phyloP scores from a whole-genome alignment of 2,329 filamentous ascomycete species.

The Orbilia blumenaviensis region DNA sequence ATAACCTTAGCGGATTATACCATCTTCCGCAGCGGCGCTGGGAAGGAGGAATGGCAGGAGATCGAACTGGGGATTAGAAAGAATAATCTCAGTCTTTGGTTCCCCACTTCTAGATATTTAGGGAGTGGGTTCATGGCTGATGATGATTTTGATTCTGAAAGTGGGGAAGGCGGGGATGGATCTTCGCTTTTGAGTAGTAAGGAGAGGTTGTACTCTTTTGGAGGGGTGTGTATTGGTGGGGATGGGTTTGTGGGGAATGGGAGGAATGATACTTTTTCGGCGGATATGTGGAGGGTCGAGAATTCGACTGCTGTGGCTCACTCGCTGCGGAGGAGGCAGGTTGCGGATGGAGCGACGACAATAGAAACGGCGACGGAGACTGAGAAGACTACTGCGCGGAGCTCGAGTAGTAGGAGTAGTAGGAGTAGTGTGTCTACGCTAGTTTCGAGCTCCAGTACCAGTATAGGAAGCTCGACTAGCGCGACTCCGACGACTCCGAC shows the following conservation, averaged over 20 bases:
- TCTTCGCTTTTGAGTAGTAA: not conserved
- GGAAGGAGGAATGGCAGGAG: slow-evolving; percentile 15
- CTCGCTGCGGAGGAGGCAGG: not conserved
- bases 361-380: not conserved
- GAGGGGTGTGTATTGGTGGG: slow-evolving; percentile 30
- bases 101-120: slow-evolving; percentile 14
- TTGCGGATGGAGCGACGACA: not conserved
- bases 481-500: not conserved
- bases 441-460: too few species aligned
- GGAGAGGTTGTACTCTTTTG: slow-evolving; percentile 37
- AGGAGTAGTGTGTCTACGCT: too few species aligned
- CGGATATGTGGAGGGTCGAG: slow-evolving; percentile 49
- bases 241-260: slow-evolving; percentile 1
- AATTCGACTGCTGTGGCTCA: slow-evolving; percentile 5
- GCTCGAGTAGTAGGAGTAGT: not conserved
- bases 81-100: slow-evolving; percentile 25
- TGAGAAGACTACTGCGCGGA: not conserved
- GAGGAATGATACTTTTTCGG: slow-evolving; percentile 32
- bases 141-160: not conserved
- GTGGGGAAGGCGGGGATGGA: not conserved
- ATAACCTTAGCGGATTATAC: too few species aligned
- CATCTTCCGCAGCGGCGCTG: not conserved
- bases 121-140: slow-evolving; percentile 28
- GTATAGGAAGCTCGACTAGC: not conserved
- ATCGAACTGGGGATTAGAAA: slow-evolving; percentile 1